Evolutionary conservation across 257 asterid species (phyloP).

Genomic region (Solanum peruvianum): DNA sequence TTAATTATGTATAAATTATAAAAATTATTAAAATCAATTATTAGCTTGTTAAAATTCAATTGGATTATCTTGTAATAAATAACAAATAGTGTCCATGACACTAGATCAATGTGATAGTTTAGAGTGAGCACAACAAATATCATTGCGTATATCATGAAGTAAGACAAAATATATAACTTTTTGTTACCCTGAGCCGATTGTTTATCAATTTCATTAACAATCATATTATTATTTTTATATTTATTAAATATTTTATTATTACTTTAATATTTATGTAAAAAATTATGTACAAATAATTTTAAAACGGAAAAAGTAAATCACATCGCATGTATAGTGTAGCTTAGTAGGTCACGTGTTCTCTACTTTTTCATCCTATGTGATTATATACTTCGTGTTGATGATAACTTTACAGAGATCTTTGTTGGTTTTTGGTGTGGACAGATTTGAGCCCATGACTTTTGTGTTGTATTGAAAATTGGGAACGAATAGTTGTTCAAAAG

Average conservation of each 20-base stretch:
- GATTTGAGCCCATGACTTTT: neutral
- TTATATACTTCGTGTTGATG: neutral
- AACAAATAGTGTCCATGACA: too few relatives aligned
- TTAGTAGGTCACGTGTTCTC: neutral
- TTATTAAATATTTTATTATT: too few relatives aligned
- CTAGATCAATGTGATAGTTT: fast-evolving
- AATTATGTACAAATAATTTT: neutral
- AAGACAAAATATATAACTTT: too few relatives aligned
- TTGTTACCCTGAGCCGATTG: too few relatives aligned
- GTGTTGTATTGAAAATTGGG: neutral
- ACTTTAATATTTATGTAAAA: too few relatives aligned
- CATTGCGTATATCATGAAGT: too few relatives aligned
- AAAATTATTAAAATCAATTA: too few relatives aligned
- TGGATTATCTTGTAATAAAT: too few relatives aligned
- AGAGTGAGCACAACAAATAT: fast-evolving
- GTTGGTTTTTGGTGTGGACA: neutral
- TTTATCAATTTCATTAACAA: too few relatives aligned
- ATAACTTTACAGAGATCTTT: neutral
- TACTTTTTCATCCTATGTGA: neutral
- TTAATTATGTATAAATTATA: fast-evolving
- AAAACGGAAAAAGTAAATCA: neutral
- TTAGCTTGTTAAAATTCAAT: too few relatives aligned
- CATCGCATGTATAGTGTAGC: neutral
- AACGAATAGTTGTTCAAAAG: neutral
- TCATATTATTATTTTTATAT: too few relatives aligned